Evolutionary conservation across 2,329 filamentous ascomycete genomes (phyloP), one percentile per base, ranked within the genome.

Genomic region (Mycocentrospora acerina): DNA sequence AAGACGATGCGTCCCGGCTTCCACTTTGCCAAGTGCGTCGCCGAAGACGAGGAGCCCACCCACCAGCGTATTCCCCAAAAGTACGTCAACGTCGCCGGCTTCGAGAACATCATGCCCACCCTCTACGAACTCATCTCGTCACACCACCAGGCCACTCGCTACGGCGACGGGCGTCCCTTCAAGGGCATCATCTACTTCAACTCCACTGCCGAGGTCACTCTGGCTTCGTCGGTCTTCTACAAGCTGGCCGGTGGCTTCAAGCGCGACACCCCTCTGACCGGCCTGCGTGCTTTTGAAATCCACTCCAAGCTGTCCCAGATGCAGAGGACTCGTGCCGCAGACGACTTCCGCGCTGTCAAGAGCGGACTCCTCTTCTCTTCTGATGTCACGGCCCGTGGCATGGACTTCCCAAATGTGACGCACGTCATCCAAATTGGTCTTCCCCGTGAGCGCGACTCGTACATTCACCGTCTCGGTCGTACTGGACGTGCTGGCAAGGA

Each of bases 121-220:
- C 65, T 97, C 14, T 76, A 93, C 37, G 90, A 97, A 67, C 76
- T 96, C 35, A 72, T 84, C 31, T 71, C 83, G 37, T 77, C 78
- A 24, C 82, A 86, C 53, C 66, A 76, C n/a, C 53, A 73, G 19
- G 69, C 71, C 16, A 63, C 64, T 44, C 53, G 53, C 65, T 47
- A 59, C 67, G 46, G 70, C 74, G 46, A 66, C 55, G 56, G 46
- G 3, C 67, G 67, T 12, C 87, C 88, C 0, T 96, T 97, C 79
- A 98, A 98, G 76, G 88, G 89, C n/a, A 94, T 98, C 44, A 74
- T 95, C 28, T 98, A 95, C 72, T 85, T 91, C 65, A 87, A 87
- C 57, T 88, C 86, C 15, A 94, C 86, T 1, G 79, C 80, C 16
- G 77, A 86, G 48, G 87, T 90, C 29, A 75, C 83, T 40, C 72